Evolutionary conservation across 805 yeast species (phyloP), one percentile per base, ranked within the genome.

Genomic region (Pichia nakasei): DNA sequence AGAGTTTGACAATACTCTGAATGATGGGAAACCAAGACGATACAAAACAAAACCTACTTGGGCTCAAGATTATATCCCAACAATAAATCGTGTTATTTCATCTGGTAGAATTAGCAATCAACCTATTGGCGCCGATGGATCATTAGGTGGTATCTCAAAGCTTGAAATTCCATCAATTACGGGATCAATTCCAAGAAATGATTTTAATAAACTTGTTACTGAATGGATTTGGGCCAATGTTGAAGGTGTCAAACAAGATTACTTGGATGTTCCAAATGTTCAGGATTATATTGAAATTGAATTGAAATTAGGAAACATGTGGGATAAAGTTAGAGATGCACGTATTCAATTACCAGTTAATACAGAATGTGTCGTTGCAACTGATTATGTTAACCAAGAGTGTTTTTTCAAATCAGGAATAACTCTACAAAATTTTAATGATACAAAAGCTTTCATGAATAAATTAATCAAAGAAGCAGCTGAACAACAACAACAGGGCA

Each of bases 171-270:
- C 75, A 40, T 75, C 87, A 35, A 72, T 86, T 17, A 80, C 87
- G 0, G 89, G 88, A 5, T 72, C 83, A 1, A 79, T 79, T 37
- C 93, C 93, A 1, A 75, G 85, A 39, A 87, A 86, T 55, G 91
- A 86, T 54, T 68, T 85, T 46, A 83, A 89, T 6, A 76, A 89
- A 56, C 77, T 85, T 29, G 78, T 89, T 7, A 83, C 93, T 20
- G 86, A 82, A 53, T 89, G 97, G 97, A 72, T 89, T 9, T 88
- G 83, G 69, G 88, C 94, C 18, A 82, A 85, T 49, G 69, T 87
- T 38, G 71, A 72, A 37, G 85, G 85, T 29, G 72, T 85, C 34
- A 74, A 77, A 34, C 75, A 75, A 35, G 73, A 70, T 53, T 55
- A 60, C 38, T 40, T 48, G 2, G 60, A 59, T 41, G 50, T 59